Percentiles rank a stretch among this genome's conserved stretches.
Conservation (phyloP, 2,329 filamentous ascomycete genomes). For the Aspergillus uvarum region DNA sequence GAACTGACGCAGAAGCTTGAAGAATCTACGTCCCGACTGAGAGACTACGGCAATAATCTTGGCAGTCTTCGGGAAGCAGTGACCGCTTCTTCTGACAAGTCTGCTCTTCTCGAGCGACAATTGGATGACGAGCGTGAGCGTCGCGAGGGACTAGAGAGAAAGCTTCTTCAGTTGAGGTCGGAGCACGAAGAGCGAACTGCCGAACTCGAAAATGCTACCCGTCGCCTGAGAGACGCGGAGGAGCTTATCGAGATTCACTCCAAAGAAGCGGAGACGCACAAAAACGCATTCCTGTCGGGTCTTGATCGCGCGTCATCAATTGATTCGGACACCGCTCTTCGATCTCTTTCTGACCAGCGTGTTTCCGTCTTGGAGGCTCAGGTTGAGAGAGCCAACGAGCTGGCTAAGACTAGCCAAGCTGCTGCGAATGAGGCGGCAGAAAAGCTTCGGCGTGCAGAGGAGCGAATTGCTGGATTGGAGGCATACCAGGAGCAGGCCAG, state of each 20-base stretch:
- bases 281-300: slow-evolving; percentile 76
- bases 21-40: slow-evolving; percentile 64
- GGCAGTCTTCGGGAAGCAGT: slow-evolving; percentile 75
- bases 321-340: slow-evolving; percentile 37
- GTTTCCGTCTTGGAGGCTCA: slow-evolving; percentile 75
- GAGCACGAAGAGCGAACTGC: slow-evolving; percentile 79
- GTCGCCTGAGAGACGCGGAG: slow-evolving; percentile 79
- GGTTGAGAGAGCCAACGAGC: slow-evolving; percentile 69
- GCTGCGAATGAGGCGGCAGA: slow-evolving; percentile 85
- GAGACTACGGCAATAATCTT: slow-evolving; percentile 70
- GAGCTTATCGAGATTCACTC: slow-evolving; percentile 85
- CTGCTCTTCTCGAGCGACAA: slow-evolving; percentile 72
- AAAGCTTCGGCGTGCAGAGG: slow-evolving; percentile 87
- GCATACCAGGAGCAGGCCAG: slow-evolving; percentile 97
- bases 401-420: slow-evolving; percentile 85
- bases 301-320: slow-evolving; percentile 67
- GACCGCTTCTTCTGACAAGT: slow-evolving; percentile 74
- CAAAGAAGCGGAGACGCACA: slow-evolving; percentile 81
- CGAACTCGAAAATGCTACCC: slow-evolving; percentile 72
- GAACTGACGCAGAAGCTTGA: slow-evolving; percentile 70
- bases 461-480: slow-evolving; percentile 93
- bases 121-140: slow-evolving; percentile 74
- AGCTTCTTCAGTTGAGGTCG: slow-evolving; percentile 71
- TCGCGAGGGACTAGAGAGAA: slow-evolving; percentile 72
- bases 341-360: slow-evolving; percentile 53